Conservation (phyloP, 495 filamentous ascomycete genomes). For the Penicillium manginii region DNA sequence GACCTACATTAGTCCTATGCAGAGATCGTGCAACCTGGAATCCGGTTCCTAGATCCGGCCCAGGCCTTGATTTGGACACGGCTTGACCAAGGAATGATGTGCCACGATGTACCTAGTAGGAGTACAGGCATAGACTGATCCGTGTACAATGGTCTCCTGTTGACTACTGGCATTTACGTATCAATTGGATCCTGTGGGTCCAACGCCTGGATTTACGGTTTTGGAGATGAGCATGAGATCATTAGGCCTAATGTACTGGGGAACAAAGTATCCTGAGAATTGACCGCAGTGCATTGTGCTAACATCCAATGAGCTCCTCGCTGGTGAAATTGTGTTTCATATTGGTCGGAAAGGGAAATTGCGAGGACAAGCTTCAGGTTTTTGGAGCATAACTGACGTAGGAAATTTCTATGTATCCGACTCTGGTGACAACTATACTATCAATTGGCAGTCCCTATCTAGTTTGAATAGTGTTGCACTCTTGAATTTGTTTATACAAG, state of each 20-base stretch:
- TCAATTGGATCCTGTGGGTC: background rate
- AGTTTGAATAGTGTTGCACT: no score
- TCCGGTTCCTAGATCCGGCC: background rate
- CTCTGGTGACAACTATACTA: no score
- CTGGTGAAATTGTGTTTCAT: background rate
- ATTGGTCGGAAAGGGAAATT: background rate
- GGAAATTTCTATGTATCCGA: no score
- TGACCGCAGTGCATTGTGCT: background rate
- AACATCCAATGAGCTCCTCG: background rate
- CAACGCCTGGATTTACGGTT: background rate
- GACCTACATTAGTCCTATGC: background rate
- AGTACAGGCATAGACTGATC: background rate
- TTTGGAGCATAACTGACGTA: no score
- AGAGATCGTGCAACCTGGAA: background rate
- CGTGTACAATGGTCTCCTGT: background rate
- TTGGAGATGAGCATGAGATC: conserved; percentile 1
- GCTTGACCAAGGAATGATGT: background rate
- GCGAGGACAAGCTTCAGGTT: background rate
- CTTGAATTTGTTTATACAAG: no score
- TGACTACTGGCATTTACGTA: background rate
- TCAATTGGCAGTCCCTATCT: no score
- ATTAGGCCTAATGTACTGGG: background rate
- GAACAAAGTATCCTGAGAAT: background rate
- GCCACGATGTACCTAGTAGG: background rate
- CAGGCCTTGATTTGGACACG: background rate